Base-by-base conservation (phyloP, 495 filamentous ascomycete genomes). In the Neurospora sp. region DNA sequence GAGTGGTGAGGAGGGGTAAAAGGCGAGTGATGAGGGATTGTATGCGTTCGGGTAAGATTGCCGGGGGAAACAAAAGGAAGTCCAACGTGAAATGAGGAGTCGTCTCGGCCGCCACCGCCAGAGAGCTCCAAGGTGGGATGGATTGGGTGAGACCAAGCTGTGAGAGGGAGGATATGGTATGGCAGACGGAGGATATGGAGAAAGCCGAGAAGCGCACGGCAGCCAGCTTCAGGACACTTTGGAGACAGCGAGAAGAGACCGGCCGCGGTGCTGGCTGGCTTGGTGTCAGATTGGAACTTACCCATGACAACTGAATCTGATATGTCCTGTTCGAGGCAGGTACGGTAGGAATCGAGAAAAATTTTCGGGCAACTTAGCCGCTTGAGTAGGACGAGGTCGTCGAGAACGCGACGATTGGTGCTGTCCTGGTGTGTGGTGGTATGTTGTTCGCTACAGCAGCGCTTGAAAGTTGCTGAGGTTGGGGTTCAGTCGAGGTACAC, bases 341-440 rank as follows among this genome's bases (percentile, higher is more conserved):
- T 37, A 45, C 43, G 38, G 43, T 73, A 71, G 34, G 62, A 77
- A 74, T 79, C 77, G 77, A 78, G 72, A 80, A 76, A 79, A 73
- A 74, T 79, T 78, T 77, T 77, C 75, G 74, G 77, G 73, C 71
- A 77, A 81, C 82, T 85, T 84, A 82, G 80, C 82, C 82, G 82
- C 82, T 82, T 77, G 78, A 80, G 73, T 75, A 73, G 73, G 77
- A 72, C 71, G 76, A 78, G 77, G 74, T 74, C 79, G 78, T 83
- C 76, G 75, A 75, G 62, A 73, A 73, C 73, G 77, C 76, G 79
- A 78, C 77, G 76, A 81, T 79, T 80, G 79, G 76, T 74, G 77
- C 66, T 76, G 77, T 72, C 38, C 71, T 72, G 70, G 15, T 66
- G 54, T 66, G 15, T 66, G 54, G 75, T 78, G 73, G 75, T 78